These are phyloP conservation scores for Pugionium dolabratum DNA, from an alignment of 345 rosid species.

Conservation along the genomic window DNA sequence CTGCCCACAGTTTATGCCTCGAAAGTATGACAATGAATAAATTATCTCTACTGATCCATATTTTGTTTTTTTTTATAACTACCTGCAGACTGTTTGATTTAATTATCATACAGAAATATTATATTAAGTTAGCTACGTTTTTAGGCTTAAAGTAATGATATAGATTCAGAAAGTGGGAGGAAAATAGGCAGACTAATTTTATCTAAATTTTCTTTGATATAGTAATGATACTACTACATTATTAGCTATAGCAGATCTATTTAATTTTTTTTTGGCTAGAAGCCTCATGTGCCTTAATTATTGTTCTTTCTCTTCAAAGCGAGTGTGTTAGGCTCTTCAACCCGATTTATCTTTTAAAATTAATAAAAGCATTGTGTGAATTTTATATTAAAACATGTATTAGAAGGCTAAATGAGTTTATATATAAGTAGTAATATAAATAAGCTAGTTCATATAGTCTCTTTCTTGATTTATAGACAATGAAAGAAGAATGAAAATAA, in stretches of 20 bases:
- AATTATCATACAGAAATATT: not conserved
- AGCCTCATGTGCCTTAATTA: slow-evolving; percentile 7
- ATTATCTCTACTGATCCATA: not conserved
- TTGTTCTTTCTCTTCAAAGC: slow-evolving; percentile 4
- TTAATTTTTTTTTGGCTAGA: slow-evolving; percentile 4
- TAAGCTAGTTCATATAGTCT: not conserved
- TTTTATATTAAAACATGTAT: not conserved
- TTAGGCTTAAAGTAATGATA: slow-evolving; percentile 9
- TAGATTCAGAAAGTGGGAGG: not conserved
- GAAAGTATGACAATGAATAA: slow-evolving; percentile 7
- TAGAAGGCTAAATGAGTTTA: not conserved
- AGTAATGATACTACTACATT: slow-evolving; percentile 6
- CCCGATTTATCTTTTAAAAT: not conserved
- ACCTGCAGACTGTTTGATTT: not conserved
- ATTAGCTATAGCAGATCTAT: slow-evolving; percentile 9
- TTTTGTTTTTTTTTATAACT: too few relatives aligned
- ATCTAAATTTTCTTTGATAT: slow-evolving; percentile 11
- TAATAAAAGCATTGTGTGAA: not conserved
- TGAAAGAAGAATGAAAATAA: not conserved
- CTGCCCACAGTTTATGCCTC: slow-evolving; percentile 30
- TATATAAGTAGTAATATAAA: not conserved
- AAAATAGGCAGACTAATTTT: slow-evolving; percentile 14
- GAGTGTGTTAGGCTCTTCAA: slow-evolving; percentile 17
- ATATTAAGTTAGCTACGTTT: not conserved
- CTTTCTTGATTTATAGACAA: not conserved